Base-by-base conservation (phyloP, 208 protist species). In the Wallacemonas rigidus region DNA sequence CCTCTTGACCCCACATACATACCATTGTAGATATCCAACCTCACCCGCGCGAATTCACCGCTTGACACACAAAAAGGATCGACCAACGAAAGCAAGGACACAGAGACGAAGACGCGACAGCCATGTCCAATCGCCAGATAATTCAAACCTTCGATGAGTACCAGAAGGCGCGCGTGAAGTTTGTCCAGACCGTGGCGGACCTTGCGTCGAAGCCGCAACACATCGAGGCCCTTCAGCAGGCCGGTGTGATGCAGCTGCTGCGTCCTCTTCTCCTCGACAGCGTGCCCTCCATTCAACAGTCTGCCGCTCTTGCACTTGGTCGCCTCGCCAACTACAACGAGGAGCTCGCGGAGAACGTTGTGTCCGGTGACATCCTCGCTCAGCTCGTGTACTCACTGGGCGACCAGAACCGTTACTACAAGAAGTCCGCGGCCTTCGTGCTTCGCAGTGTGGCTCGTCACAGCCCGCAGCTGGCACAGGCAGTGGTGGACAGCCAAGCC, bases 321-420 rank as follows among this genome's bases (percentile, higher is more conserved):
- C 87, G 98, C 14, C 93, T 99, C 45, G 98, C 98, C 11, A 99
- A 98, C 79, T 98, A 98, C 81, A 98, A 88, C 74, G 98, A 99
- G 74, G 96, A 99, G 79, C 92, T 99, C 26, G 98, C 98, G 1
- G 98, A 99, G 81, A 95, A 94, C 55, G 96, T 99, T 7, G 98
- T 99, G 2, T 90, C 94, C 14, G 96, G 95, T 40, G 98, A 99
- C 60, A 98, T 99, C 63, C 85, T 99, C 3, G 97, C 98, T 26
- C 98, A 99, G 87, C 82, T 99, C 40, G 98, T 99, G 2, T 98
- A 98, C 79, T 99, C 97, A 0, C 91, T 99, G 6, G 79, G 87
- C 17, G 96, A 99, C 64, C 95, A 99, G 74, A 99, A 99, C 81
- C 87, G 96, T 26, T 99, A 98, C 76, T 99, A 99, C 89, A 99